phyloP scores from a whole-genome alignment of 805 yeast species.

The Candida boleticola region DNA sequence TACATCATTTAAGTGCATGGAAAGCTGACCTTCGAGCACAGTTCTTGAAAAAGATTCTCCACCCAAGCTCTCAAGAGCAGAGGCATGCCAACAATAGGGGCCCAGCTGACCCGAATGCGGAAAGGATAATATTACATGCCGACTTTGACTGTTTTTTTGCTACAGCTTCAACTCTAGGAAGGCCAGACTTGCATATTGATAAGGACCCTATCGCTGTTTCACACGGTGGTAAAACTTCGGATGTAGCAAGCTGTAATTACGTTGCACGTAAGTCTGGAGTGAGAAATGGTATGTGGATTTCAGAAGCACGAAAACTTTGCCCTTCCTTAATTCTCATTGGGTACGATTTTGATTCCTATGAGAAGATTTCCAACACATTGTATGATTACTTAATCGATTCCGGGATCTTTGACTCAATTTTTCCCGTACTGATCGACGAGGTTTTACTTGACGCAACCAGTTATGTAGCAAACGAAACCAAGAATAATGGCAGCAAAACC shows the following conservation, averaged over 20 bases:
- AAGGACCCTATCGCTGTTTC: slow-evolving; percentile 60
- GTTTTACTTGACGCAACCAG: slow-evolving; percentile 69
- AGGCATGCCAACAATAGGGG: not conserved
- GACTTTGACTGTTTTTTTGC: slow-evolving; percentile 97
- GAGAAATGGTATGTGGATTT: slow-evolving; percentile 87
- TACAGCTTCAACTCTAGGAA: slow-evolving; percentile 66
- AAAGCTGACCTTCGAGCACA: slow-evolving; percentile 67
- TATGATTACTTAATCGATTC: slow-evolving; percentile 55
- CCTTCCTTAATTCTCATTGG: slow-evolving; percentile 63
- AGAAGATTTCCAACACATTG: slow-evolving; percentile 57
- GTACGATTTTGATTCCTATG: slow-evolving; percentile 76
- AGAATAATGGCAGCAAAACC: slow-evolving; percentile 5
- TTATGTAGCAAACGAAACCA: slow-evolving; percentile 12
- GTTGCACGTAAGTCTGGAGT: slow-evolving; percentile 79
- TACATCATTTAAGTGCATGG: slow-evolving; percentile 89
- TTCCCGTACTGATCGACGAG: slow-evolving; percentile 91
- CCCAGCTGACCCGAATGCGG: not conserved
- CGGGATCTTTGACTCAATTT: slow-evolving; percentile 46
- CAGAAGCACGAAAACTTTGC: slow-evolving; percentile 60
- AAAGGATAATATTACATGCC: slow-evolving; percentile 60
- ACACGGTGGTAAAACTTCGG: slow-evolving; percentile 62
- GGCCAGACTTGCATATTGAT: slow-evolving; percentile 51
- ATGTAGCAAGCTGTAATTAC: slow-evolving; percentile 90
- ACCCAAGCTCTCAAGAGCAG: slow-evolving; percentile 8
- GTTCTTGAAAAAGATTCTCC: slow-evolving; percentile 51